These are phyloP conservation scores for Dimargaris xerosporica DNA, from an alignment of 192 early-diverging fungal genomes.

Conservation along the genomic window DNA sequence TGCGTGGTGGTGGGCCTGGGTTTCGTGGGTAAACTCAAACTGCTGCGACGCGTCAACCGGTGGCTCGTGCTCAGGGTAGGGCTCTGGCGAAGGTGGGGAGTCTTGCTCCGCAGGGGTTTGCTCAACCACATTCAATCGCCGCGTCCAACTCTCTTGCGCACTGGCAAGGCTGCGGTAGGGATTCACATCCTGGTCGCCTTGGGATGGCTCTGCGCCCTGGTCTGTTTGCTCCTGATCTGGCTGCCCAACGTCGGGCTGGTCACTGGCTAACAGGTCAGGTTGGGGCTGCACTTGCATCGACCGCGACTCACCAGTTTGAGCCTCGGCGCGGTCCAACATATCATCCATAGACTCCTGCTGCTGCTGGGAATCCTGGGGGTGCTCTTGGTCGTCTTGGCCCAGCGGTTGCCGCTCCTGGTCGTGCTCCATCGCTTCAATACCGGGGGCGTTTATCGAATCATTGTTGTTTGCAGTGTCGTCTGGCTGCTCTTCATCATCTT, in stretches of 20 bases:
- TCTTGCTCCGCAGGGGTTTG: constrained; percentile 26
- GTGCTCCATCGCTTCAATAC: constrained; percentile 13
- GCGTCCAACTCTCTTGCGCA: constrained; percentile 85
- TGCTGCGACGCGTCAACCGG: constrained; percentile 36
- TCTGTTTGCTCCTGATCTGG: neutral
- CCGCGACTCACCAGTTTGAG: constrained; percentile 1
- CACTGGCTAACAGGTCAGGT: too few species aligned
- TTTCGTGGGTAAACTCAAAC: constrained; percentile 39
- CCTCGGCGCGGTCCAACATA: neutral
- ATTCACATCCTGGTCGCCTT: constrained; percentile 40
- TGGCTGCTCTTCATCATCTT: constrained; percentile 20
- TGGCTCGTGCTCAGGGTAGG: constrained; percentile 35
- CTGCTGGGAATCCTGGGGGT: constrained; percentile 18
- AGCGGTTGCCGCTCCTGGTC: constrained; percentile 11
- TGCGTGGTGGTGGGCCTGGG: constrained; percentile 21
- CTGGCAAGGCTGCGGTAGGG: constrained; percentile 85
- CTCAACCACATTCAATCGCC: constrained; percentile 57
- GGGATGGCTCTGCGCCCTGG: neutral
- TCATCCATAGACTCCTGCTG: neutral
- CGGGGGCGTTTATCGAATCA: neutral
- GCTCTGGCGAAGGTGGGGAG: constrained; percentile 20
- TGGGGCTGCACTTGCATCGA: too few species aligned
- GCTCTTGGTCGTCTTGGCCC: constrained; percentile 21
- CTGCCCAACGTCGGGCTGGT: too few species aligned
- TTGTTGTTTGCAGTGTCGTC: constrained; percentile 19